These are phyloP conservation scores for Vicia sativa DNA, from an alignment of 306 rosid species.

Conservation along the genomic window DNA sequence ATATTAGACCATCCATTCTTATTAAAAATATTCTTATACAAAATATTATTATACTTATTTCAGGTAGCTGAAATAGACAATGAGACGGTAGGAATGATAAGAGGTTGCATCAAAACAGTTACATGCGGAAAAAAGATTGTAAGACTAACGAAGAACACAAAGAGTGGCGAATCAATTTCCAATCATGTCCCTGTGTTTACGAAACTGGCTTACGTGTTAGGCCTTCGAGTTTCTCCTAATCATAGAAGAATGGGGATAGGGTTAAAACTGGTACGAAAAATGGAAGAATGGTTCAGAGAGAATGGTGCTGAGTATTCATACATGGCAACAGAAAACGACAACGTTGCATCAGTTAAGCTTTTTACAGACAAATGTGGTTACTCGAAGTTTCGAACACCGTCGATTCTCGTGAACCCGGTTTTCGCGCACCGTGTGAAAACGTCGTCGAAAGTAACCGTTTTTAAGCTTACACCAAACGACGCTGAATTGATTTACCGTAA, in stretches of 20 bases:
- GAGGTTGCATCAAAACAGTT: slow-evolving; percentile 95
- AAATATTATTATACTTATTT: neutral
- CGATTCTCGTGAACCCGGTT: slow-evolving; percentile 83
- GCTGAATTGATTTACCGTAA: slow-evolving; percentile 74
- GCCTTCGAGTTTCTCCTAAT: slow-evolving; percentile 87
- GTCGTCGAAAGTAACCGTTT: slow-evolving; percentile 42
- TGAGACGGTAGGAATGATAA: slow-evolving; percentile 80
- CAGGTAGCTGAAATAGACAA: slow-evolving; percentile 78
- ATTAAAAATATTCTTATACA: neutral
- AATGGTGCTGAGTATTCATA: slow-evolving; percentile 89
- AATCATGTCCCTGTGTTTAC: slow-evolving; percentile 68
- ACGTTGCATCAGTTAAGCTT: slow-evolving; percentile 72
- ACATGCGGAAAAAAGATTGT: slow-evolving; percentile 76
- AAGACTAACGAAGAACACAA: slow-evolving; percentile 42
- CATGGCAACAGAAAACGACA: slow-evolving; percentile 91
- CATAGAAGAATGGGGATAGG: slow-evolving; percentile 95
- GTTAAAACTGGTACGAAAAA: slow-evolving; percentile 56
- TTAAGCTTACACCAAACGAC: slow-evolving; percentile 54
- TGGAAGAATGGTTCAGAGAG: slow-evolving; percentile 82
- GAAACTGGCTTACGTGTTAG: slow-evolving; percentile 77
- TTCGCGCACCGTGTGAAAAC: slow-evolving; percentile 58
- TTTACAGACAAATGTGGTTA: slow-evolving; percentile 93
- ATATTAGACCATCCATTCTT: neutral
- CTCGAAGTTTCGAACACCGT: slow-evolving; percentile 80
- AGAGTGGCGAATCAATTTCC: neutral